phyloP scores from a whole-genome alignment of 2,329 filamentous ascomycete species.

The Raffaelea deltoideospora region DNA sequence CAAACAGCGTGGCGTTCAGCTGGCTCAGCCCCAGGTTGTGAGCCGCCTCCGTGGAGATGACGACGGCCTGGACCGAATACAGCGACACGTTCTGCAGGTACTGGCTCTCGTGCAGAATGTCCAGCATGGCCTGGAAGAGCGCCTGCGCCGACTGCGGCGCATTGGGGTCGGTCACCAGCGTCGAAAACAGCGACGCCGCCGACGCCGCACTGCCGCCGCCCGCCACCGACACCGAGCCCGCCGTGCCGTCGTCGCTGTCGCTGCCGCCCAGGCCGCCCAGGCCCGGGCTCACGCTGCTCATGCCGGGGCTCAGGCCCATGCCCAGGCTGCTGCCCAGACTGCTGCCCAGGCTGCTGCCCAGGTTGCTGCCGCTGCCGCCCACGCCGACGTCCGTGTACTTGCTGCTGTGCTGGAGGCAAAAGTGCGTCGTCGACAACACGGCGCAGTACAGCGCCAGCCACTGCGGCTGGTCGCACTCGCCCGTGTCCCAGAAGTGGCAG shows the following conservation, averaged over 20 bases:
- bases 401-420: constrained; percentile 11
- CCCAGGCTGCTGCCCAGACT: too few species aligned
- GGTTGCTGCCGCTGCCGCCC: too few species aligned
- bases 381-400: too few species aligned
- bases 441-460: constrained; percentile 15
- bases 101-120: constrained; percentile 16
- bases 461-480: constrained; percentile 10
- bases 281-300: too few species aligned
- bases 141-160: constrained; percentile 5
- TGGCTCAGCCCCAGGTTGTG: constrained; percentile 21
- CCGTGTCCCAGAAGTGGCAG: constrained; percentile 25
- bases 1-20: constrained; percentile 16
- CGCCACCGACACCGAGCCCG: neutral
- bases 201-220: neutral
- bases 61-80: constrained; percentile 20
- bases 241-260: neutral
- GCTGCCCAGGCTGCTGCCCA: too few species aligned
- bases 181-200: neutral
- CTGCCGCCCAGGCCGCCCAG: too few species aligned
- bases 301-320: too few species aligned
- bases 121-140: constrained; percentile 17
- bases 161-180: neutral
- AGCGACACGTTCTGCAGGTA: constrained; percentile 16
- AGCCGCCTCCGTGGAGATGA: constrained; percentile 20
- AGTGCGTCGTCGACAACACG: constrained; percentile 10